A percentile compares a stretch with the other conserved stretches of the same genome.
Evolutionary conservation across 352 stramenopile species (phyloP).

Genomic region (Phytophthora colocasiae): DNA sequence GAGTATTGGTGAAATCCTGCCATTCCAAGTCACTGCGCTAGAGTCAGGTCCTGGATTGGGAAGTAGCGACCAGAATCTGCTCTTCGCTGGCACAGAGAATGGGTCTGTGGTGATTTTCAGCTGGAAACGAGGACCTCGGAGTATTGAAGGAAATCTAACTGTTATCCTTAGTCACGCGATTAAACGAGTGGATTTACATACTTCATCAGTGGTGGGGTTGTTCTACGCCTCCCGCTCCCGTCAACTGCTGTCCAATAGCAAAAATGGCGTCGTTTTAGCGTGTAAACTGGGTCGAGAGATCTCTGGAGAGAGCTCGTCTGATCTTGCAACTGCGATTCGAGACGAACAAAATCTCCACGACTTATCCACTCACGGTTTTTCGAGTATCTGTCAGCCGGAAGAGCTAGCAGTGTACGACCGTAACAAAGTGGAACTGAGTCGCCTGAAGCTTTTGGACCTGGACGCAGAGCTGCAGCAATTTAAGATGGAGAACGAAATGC

Average conservation of each 20-base stretch:
- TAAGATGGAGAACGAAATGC: conserved; percentile 77
- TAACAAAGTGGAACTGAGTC: conserved; percentile 56
- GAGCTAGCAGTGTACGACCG: conserved; percentile 69
- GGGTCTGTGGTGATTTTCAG: conserved; percentile 56
- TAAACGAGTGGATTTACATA: conserved; percentile 58
- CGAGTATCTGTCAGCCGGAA: conserved; percentile 55
- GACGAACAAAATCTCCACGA: conserved; percentile 35
- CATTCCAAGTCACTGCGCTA: conserved; percentile 52
- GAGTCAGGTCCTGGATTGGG: conserved; percentile 36
- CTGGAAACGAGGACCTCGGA: conserved; percentile 47
- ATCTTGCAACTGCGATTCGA: conserved; percentile 25
- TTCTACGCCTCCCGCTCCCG: conserved; percentile 43
- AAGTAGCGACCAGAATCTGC: conserved; percentile 31
- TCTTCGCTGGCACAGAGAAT: conserved; percentile 54
- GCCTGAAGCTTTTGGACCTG: conserved; percentile 64
- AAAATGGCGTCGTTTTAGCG: conserved; percentile 50
- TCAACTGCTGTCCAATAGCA: conserved; percentile 51
- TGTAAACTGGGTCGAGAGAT: conserved; percentile 32
- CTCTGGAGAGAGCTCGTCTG: conserved; percentile 18
- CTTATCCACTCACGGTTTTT: conserved; percentile 24
- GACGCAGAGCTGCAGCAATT: conserved; percentile 72
- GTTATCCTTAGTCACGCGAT: conserved; percentile 43
- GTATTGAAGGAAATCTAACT: conserved; percentile 22
- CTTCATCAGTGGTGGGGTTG: conserved; percentile 46
- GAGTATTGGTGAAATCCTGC: conserved; percentile 28